Evolutionary conservation across 1,284 basidiomycete species (phyloP).

Genomic region (Puccinia polysora): DNA sequence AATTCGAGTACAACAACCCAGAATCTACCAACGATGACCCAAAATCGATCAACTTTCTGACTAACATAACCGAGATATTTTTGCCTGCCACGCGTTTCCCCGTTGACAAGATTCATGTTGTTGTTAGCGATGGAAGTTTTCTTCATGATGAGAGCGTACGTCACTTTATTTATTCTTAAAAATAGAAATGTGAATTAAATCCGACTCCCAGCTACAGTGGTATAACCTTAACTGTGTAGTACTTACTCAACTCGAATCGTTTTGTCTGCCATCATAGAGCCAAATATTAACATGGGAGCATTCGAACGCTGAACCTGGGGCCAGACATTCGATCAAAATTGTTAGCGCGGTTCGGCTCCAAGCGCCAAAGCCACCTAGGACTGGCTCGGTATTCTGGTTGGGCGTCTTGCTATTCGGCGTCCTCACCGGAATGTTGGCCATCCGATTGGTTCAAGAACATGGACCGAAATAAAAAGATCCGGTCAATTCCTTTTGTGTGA

Average conservation of each 20-base stretch:
- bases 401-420: too few species aligned
- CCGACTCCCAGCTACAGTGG: not conserved
- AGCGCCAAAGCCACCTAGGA: too few species aligned
- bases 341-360: constrained; percentile 14
- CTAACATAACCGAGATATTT: constrained; percentile 49
- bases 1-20: constrained; percentile 50
- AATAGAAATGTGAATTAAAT: not conserved
- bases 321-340: constrained; percentile 9
- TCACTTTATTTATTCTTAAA: not conserved
- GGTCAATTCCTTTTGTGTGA: too few species aligned
- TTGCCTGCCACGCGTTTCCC: constrained; percentile 47
- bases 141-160: constrained; percentile 3
- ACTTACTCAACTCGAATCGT: not conserved
- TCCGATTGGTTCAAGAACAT: too few species aligned
- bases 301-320: constrained; percentile 10
- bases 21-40: not conserved
- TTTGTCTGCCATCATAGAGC: not conserved
- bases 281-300: constrained; percentile 36
- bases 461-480: too few species aligned
- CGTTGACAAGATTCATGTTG: not conserved
- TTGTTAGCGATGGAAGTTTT: constrained; percentile 40
- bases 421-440: too few species aligned
- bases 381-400: too few species aligned
- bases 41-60: not conserved
- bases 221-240: too few species aligned